Conservation (phyloP, 116 monocot species). For the Dioscorea cayenensis region DNA sequence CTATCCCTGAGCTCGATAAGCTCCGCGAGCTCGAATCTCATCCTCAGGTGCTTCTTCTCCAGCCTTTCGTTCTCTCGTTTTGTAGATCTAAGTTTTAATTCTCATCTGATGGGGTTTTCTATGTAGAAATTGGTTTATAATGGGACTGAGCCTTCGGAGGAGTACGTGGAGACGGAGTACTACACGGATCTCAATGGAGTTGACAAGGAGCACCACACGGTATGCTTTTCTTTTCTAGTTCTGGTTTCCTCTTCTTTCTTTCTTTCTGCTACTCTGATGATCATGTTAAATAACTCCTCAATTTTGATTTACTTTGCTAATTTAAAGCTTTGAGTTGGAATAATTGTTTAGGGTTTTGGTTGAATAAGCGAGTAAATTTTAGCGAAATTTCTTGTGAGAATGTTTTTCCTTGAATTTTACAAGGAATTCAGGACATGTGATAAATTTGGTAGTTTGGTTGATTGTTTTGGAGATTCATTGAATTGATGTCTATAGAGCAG, state of each 20-base stretch:
- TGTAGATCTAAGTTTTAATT: too few relatives aligned
- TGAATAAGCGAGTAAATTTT: too few relatives aligned
- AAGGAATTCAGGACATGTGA: too few relatives aligned
- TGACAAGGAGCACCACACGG: constrained; percentile 87
- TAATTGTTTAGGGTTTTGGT: too few relatives aligned
- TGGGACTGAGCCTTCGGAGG: constrained; percentile 44
- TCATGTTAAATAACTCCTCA: background rate
- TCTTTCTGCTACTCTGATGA: background rate
- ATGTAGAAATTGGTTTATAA: constrained; percentile 54
- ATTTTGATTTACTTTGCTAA: background rate
- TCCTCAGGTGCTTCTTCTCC: constrained; percentile 27
- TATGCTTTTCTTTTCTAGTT: background rate
- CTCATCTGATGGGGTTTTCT: background rate
- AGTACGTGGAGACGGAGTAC: constrained; percentile 87
- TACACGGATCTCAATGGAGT: constrained; percentile 72
- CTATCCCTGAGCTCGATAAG: constrained; percentile 70
- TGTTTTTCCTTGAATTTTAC: too few relatives aligned
- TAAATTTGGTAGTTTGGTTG: too few relatives aligned
- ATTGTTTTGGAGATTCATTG: too few relatives aligned
- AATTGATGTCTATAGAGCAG: too few relatives aligned
- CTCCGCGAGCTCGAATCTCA: constrained; percentile 57
- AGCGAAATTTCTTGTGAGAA: too few relatives aligned
- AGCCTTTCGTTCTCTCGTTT: constrained; percentile 1
- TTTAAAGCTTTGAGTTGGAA: too few relatives aligned
- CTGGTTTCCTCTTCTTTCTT: background rate